These are phyloP conservation scores for Populus deltoides DNA, from an alignment of 345 rosid species.

Conservation along the genomic window DNA sequence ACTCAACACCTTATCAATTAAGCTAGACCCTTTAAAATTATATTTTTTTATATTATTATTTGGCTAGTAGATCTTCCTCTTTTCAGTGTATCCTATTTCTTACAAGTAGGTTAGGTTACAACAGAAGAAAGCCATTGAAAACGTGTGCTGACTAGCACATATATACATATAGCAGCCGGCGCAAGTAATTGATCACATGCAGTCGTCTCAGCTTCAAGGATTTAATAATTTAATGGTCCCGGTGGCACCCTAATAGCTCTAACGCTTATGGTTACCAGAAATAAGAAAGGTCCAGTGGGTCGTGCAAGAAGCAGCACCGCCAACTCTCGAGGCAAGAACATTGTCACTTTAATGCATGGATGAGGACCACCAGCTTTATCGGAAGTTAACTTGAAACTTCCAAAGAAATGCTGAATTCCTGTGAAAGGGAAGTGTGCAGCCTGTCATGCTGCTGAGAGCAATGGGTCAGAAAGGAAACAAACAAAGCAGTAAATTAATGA, in stretches of 20 bases:
- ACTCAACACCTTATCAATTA: accelerated
- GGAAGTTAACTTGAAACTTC: background rate
- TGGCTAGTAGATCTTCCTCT: background rate
- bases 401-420: background rate
- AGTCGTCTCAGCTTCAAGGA: background rate
- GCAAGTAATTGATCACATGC: background rate
- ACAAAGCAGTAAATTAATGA: background rate
- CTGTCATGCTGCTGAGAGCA: background rate
- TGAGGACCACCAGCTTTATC: background rate
- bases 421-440: background rate
- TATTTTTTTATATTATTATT: background rate
- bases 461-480: background rate
- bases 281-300: background rate
- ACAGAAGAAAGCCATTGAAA: background rate
- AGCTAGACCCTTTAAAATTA: accelerated
- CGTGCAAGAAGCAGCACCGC: background rate
- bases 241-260: background rate
- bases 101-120: background rate
- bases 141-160: background rate
- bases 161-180: background rate
- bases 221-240: background rate
- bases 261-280: background rate
- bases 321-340: background rate
- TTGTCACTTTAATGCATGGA: background rate
- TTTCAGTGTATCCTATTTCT: background rate